Base-by-base conservation (phyloP, 345 rosid genomes). In the Eucalyptus sideroxylon region DNA sequence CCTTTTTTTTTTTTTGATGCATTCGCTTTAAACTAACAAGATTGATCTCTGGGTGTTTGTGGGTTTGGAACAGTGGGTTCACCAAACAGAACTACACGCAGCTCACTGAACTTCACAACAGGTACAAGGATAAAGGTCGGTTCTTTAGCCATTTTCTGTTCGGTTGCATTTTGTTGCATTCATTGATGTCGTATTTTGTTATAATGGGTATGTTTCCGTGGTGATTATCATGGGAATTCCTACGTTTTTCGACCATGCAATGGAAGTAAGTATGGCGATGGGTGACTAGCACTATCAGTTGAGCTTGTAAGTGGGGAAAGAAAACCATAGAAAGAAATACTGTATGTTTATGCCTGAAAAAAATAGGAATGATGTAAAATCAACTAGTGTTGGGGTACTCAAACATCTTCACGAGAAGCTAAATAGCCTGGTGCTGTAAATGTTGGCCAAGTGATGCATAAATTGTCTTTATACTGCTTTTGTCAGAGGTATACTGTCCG, bases 61-160 rank as follows among this genome's bases (percentile, higher is more conserved):
- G 56, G 56, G 86, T 12, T n/a, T 24, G 81, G 24, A 87, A 91
- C 97, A 96, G 99, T 93, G 97, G 97, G 34, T 94, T 96, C 90
- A 96, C 97, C 9, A 94, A 96, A 90, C 7, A 93, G 30, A 97
- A 97, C 92, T 97, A 97, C 88, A 95, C 97, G 92, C 95, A 96
- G 94, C 93, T 97, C 94, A 93, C 96, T 62, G 93, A 94, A 49
- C 97, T 97, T 87, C 93, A 96, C 92, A 89, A 44, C 59, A 95
- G 92, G 87, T 96, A 93, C 93, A 96, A 93, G 93, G 96, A 96
- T 88, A 92, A 92, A 94, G 98, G 99, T 97, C 59, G 30, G 88
- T 67, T 42, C 86, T 24, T 82, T 88, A 4, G 44, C 88, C n/a
- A 3, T 86, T 31, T 55, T 55, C 49, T 59, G 65, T 53, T 45